Evolutionary conservation across 2,329 filamentous ascomycete species (phyloP), one percentile per base, ranked within the genome.

Genomic region (Myriosclerotinia curreyana): DNA sequence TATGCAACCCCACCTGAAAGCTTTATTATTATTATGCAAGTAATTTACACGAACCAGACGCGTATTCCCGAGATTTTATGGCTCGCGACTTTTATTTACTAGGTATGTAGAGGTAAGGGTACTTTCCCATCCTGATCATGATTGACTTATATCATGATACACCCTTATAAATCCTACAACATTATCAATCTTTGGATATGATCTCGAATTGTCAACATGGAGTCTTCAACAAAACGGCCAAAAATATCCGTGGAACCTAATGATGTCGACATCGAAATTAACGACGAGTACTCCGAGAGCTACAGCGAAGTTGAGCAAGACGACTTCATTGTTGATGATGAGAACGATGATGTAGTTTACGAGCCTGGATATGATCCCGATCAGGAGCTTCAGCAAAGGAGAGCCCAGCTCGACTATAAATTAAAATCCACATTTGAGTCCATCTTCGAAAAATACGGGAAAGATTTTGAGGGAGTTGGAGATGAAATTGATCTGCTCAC

Each of bases 401-500:
- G 89, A 68, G 82, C 84, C 58, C 81, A 82, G 62, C 90, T 92
- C 64, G 87, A 91, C 67, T 79, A 82, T 67, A 86, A 86, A 65
- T 83, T 96, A 49, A 94, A 95, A 75, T 87, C 86, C n/a, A 86
- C 86, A 6, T 95, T 96, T 74, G 92, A 96, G 73, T 80, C 85
- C 64, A 96, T 98, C 63, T 96, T 96, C 74, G 85, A 89, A 66
- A 97, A 96, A 75, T 97, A 96, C 75, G 87, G 83, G 61, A 87
- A 82, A 68, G 90, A 97, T 74, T 96, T 96, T 72, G 86, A 86
- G 2, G 89, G 87, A 5, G 82, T 94, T 59, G 92, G 89, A 62
- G 94, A 98, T 75, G 92, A 96, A 77, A 92, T 98, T 71, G 91
- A 98, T 75, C 80, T 96, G 64, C 80, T 81, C 58, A 94, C 90